Conservation (phyloP, 2,329 filamentous ascomycete genomes). For the Triangularia setosa region DNA sequence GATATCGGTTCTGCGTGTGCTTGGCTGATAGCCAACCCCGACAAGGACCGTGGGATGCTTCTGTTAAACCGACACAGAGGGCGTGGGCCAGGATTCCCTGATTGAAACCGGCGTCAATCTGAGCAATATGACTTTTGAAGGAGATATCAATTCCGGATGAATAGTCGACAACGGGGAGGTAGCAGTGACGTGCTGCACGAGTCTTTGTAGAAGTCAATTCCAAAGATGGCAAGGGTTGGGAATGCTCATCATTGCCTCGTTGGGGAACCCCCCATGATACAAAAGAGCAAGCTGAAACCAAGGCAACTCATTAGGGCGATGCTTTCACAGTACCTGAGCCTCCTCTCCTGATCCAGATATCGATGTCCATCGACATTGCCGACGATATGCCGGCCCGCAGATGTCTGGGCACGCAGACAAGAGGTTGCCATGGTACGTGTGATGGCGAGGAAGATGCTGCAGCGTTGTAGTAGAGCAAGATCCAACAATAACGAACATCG, state of each 20-base stretch:
- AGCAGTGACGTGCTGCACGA: conserved; percentile 5
- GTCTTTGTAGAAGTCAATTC: too few relatives aligned
- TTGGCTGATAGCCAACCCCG: neutral
- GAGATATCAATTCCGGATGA: conserved; percentile 5
- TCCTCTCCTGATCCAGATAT: neutral
- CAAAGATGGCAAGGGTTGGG: too few relatives aligned
- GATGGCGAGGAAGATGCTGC: neutral
- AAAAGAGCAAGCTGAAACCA: neutral
- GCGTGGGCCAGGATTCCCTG: neutral
- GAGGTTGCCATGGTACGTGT: neutral
- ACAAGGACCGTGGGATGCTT: neutral
- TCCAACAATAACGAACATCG: neutral
- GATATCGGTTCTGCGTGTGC: neutral
- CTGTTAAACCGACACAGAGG: neutral
- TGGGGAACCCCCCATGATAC: neutral
- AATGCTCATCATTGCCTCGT: conserved; percentile 2
- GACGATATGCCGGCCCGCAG: neutral
- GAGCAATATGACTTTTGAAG: neutral
- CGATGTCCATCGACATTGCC: neutral
- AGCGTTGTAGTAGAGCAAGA: neutral
- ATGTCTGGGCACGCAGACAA: neutral
- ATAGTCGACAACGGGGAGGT: conserved; percentile 9
- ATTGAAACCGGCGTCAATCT: neutral
- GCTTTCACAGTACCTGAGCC: too few relatives aligned
- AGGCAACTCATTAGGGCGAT: too few relatives aligned